Conservation (phyloP, 768 basidiomycete species). For the Fomitopsis serialis region DNA sequence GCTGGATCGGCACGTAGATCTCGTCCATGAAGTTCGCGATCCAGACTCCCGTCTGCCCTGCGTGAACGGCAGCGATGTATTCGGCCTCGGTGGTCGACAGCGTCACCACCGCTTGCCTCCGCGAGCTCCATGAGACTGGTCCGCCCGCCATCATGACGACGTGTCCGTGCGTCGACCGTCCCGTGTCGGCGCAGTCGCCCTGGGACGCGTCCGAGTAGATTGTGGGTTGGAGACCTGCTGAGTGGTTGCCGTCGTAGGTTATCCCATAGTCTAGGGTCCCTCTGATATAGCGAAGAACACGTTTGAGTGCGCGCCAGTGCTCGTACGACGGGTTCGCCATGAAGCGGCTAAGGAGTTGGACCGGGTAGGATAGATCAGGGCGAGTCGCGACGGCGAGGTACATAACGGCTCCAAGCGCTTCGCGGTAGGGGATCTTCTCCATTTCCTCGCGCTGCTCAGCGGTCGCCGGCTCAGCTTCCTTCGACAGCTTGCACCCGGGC, state of each 20-base stretch:
- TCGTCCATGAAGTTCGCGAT: not conserved
- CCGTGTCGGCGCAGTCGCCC: not conserved
- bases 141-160: conserved; percentile 26
- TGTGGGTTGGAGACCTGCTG: not conserved
- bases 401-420: conserved; percentile 29
- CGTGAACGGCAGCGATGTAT: conserved; percentile 6
- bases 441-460: conserved; percentile 4
- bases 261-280: conserved; percentile 22
- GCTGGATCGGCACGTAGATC: not conserved
- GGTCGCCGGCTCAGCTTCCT: not conserved
- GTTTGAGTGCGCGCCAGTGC: conserved; percentile 35
- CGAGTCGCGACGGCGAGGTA: conserved; percentile 28
- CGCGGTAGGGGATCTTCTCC: conserved; percentile 7
- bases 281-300: conserved; percentile 35
- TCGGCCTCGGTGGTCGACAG: no score
- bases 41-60: not conserved
- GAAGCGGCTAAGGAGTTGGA: conserved; percentile 29
- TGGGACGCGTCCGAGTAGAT: not conserved
- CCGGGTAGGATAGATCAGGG: conserved; percentile 36
- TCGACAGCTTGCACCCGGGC: conserved; percentile 4
- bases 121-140: conserved; percentile 33
- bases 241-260: conserved; percentile 4
- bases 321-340: conserved; percentile 22
- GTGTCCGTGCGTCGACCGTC: conserved; percentile 19
- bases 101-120: no score